Conservation (phyloP, 2,329 filamentous ascomycete genomes). For the Tolypocladium cylindrosporum region DNA sequence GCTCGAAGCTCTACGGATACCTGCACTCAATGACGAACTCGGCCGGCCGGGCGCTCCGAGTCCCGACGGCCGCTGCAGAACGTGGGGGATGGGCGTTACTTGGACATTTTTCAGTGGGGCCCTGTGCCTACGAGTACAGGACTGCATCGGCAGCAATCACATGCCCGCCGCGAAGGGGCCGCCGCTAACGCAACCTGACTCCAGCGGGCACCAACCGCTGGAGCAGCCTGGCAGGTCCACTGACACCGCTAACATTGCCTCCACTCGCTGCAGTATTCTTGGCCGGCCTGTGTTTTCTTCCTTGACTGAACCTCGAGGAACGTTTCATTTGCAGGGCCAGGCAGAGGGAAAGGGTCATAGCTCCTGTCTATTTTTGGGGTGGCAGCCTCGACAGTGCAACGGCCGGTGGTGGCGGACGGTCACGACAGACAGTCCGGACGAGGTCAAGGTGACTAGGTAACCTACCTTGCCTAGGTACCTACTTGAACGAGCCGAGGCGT, state of each 20-base stretch:
- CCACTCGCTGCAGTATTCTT: neutral
- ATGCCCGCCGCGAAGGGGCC: neutral
- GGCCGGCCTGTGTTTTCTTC: neutral
- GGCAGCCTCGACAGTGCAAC: neutral
- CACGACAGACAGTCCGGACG: neutral
- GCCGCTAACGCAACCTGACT: neutral
- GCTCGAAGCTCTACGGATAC: neutral
- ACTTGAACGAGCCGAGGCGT: neutral
- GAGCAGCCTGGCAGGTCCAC: neutral
- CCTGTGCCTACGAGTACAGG: neutral
- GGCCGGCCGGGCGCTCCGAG: neutral
- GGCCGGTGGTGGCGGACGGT: neutral
- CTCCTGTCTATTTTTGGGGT: neutral
- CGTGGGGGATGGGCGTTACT: constrained; percentile 20
- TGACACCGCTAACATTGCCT: neutral
- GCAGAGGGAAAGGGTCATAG: neutral
- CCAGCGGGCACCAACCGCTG: neutral
- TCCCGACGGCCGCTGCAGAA: neutral
- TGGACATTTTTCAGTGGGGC: constrained; percentile 21
- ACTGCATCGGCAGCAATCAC: neutral
- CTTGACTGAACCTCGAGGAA: neutral
- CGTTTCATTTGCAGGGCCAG: neutral
- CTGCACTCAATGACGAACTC: neutral
- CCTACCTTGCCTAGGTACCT: no score
- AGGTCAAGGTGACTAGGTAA: no score